Percentiles rank a stretch among this genome's conserved stretches.
Evolutionary conservation across 1,284 basidiomycete genomes (phyloP).

Genomic region (Meira nashicola): DNA sequence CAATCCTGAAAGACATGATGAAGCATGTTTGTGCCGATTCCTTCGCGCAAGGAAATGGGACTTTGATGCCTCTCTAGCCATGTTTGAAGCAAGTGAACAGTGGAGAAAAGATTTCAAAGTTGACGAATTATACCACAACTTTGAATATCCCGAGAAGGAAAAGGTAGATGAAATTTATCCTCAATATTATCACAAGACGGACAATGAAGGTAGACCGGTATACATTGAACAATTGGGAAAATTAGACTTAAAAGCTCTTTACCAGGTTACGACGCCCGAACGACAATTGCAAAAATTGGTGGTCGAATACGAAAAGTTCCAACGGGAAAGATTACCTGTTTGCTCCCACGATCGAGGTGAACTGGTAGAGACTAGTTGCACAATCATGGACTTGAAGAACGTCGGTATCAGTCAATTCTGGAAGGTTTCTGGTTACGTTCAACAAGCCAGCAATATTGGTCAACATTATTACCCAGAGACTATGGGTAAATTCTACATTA

Average conservation of each 20-base stretch:
- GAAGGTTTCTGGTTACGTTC: constrained; percentile 78
- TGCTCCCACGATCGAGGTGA: constrained; percentile 70
- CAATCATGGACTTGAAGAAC: constrained; percentile 84
- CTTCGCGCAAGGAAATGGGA: constrained; percentile 91
- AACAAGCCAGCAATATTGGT: constrained; percentile 71
- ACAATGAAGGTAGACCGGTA: constrained; percentile 90
- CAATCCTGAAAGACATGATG: constrained; percentile 47
- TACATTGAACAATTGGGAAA: constrained; percentile 92
- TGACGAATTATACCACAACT: constrained; percentile 77
- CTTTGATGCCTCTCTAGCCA: constrained; percentile 71
- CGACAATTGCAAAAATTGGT: constrained; percentile 86
- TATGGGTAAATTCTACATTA: constrained; percentile 95
- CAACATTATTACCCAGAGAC: constrained; percentile 74
- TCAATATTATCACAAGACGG: constrained; percentile 88
- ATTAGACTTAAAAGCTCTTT: constrained; percentile 72
- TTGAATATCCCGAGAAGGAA: constrained; percentile 78
- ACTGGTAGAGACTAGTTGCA: constrained; percentile 95
- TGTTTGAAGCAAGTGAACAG: constrained; percentile 76
- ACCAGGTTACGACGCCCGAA: constrained; percentile 70
- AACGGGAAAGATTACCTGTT: constrained; percentile 66
- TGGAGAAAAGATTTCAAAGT: constrained; percentile 87
- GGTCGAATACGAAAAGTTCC: constrained; percentile 87
- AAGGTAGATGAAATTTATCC: constrained; percentile 89
- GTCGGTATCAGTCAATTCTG: constrained; percentile 81
- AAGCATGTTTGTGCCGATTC: constrained; percentile 59